These are phyloP conservation scores for Paecilomyces dactylethromorphus DNA, from an alignment of 2,329 filamentous ascomycete genomes.

Conservation along the genomic window DNA sequence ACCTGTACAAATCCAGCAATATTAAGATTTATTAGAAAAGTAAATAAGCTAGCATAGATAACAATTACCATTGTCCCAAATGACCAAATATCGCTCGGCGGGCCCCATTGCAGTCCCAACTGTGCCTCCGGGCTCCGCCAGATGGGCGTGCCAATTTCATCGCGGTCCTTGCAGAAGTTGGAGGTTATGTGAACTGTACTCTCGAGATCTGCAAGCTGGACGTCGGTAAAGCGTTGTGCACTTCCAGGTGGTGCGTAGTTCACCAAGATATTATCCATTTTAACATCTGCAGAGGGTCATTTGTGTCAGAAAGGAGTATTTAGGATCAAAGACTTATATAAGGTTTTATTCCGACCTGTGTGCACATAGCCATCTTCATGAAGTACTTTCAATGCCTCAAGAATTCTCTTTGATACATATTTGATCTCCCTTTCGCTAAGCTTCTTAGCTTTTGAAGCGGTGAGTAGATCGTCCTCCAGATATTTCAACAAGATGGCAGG, in stretches of 20 bases:
- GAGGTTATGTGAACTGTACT: slow-evolving; percentile 9
- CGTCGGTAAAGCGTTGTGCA: slow-evolving; percentile 8
- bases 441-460: slow-evolving; percentile 4
- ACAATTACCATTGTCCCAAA: slow-evolving; percentile 11
- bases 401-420: slow-evolving; percentile 11
- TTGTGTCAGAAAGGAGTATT: slow-evolving; percentile 1
- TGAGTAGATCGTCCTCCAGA: slow-evolving; percentile 11
- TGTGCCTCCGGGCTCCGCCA: slow-evolving; percentile 12
- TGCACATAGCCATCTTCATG: slow-evolving; percentile 13
- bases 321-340: background rate
- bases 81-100: slow-evolving; percentile 12
- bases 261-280: slow-evolving; percentile 14
- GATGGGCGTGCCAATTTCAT: slow-evolving; percentile 12
- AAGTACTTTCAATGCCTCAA: slow-evolving; percentile 8
- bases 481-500: slow-evolving; percentile 12
- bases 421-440: slow-evolving; percentile 10
- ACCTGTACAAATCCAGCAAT: slow-evolving; percentile 4
- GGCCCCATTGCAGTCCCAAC: slow-evolving; percentile 10
- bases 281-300: slow-evolving; percentile 9
- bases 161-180: slow-evolving; percentile 4
- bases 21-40: slow-evolving; percentile 1
- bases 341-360: slow-evolving; percentile 6
- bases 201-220: slow-evolving; percentile 14
- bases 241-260: slow-evolving; percentile 8
- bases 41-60: background rate